These are phyloP conservation scores for Geranium brycei DNA, from an alignment of 345 rosid genomes.

Conservation along the genomic window DNA sequence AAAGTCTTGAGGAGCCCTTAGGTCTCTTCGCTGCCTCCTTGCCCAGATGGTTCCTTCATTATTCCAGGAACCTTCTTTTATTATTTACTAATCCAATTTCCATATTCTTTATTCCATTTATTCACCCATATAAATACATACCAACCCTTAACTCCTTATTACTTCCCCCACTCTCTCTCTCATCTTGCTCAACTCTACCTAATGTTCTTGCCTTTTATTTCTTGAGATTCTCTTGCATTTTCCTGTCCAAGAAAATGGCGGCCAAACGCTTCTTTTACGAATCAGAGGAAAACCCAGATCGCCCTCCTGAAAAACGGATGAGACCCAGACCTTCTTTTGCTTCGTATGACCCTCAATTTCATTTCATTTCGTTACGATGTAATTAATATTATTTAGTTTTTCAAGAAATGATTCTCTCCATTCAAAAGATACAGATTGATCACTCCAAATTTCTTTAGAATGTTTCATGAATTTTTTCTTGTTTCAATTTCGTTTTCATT, in stretches of 20 bases:
- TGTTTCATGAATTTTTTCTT: no score
- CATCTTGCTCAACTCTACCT: constrained; percentile 2
- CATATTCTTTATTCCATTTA: not conserved
- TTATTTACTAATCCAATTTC: not conserved
- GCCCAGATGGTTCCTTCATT: constrained; percentile 22
- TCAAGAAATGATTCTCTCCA: no score
- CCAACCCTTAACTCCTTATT: constrained; percentile 9
- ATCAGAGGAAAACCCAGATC: constrained; percentile 26
- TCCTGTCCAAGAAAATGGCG: constrained; percentile 38
- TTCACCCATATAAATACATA: not conserved
- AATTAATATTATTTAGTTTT: not conserved
- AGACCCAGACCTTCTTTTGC: constrained; percentile 46
- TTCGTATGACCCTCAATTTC: constrained; percentile 36
- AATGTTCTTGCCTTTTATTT: not conserved
- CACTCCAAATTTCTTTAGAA: no score
- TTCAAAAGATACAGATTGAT: no score
- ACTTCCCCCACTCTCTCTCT: constrained; percentile 15
- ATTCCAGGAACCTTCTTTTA: constrained; percentile 32
- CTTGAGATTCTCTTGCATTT: no score
- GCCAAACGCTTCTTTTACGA: constrained; percentile 41
- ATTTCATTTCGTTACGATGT: not conserved
- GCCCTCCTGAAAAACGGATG: constrained; percentile 39
- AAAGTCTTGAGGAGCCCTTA: constrained; percentile 19
- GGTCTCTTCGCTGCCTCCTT: constrained; percentile 10
- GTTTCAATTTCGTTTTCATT: no score